Evolutionary conservation across 148 eudicot species (phyloP).

Genomic region (Rhododendron henanense): DNA sequence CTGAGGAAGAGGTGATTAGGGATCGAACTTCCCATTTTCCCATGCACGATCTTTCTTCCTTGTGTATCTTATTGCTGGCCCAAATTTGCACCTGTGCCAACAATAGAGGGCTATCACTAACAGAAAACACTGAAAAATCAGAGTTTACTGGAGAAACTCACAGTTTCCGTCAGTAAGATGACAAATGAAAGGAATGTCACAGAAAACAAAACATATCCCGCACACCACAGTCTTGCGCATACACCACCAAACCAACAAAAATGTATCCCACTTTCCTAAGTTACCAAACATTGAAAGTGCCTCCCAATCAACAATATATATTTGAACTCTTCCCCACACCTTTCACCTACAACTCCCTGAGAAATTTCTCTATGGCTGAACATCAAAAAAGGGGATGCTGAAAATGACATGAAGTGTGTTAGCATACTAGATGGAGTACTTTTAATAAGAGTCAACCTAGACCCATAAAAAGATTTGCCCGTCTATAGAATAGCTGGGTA

Average conservation of each 20-base stretch:
- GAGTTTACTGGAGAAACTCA: not conserved
- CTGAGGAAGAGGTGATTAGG: constrained; percentile 60
- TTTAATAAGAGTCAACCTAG: not conserved
- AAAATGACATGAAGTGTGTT: not conserved
- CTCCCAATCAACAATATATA: not conserved
- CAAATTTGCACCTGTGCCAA: constrained; percentile 80
- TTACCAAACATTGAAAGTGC: not conserved
- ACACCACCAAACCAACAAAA: not conserved
- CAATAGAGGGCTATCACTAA: constrained; percentile 11
- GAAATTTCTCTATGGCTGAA: not conserved
- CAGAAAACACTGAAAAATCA: not conserved
- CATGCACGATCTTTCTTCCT: constrained; percentile 77
- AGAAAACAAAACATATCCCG: not conserved
- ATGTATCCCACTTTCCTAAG: not conserved
- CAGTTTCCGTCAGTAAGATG: not conserved
- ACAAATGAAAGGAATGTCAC: not conserved
- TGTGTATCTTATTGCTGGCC: constrained; percentile 85
- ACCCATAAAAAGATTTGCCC: not conserved
- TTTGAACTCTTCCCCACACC: not conserved
- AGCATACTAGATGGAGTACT: not conserved
- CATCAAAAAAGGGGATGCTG: not conserved
- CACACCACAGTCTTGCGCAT: not conserved
- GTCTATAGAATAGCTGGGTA: not conserved
- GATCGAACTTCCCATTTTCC: constrained; percentile 92
- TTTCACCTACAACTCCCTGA: not conserved